phyloP scores from a whole-genome alignment of 2,329 filamentous ascomycete species.

The Beauveria sp. region DNA sequence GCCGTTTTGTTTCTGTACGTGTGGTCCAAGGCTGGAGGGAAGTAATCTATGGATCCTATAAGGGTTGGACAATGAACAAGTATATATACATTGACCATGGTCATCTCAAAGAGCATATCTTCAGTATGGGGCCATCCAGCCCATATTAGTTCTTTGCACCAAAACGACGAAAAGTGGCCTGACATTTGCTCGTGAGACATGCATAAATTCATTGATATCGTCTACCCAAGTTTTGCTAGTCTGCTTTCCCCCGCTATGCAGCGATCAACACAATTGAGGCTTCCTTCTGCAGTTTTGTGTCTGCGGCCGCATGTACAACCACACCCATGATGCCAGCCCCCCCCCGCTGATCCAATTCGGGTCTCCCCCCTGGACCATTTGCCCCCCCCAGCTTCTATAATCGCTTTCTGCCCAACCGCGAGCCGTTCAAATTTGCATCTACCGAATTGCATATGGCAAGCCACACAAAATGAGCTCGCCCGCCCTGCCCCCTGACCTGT shows the following conservation, averaged over 20 bases:
- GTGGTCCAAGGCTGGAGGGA: background rate
- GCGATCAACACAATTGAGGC: too few species aligned
- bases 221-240: background rate
- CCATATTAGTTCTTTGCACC: background rate
- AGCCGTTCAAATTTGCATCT: background rate
- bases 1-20: too few species aligned
- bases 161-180: background rate
- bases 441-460: too few species aligned
- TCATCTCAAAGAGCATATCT: background rate
- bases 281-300: too few species aligned
- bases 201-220: background rate
- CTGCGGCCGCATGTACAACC: too few species aligned
- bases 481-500: constrained; percentile 44
- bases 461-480: constrained; percentile 4
- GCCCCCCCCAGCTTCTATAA: too few species aligned
- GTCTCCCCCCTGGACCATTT: too few species aligned
- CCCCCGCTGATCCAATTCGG: too few species aligned
- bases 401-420: too few species aligned
- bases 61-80: background rate
- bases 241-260: too few species aligned
- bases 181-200: background rate
- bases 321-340: too few species aligned
- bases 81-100: background rate
- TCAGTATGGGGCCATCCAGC: background rate
- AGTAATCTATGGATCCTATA: background rate